Base-by-base conservation (phyloP, 768 basidiomycete genomes). In the Serendipita sp. region DNA sequence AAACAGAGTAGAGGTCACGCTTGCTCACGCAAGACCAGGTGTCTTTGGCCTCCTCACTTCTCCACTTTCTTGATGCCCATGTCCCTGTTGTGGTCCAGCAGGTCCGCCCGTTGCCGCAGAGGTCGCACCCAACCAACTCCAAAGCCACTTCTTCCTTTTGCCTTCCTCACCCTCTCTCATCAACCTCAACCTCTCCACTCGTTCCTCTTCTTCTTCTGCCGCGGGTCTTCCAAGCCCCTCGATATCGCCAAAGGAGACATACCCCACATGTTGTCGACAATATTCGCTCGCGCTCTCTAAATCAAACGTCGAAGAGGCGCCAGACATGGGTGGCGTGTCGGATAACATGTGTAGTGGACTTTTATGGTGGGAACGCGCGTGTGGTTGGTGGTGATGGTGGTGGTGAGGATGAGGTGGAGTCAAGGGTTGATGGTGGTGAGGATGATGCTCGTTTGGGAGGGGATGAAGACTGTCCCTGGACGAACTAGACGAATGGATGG, bases 181-280 rank as follows among this genome's bases (percentile, higher is more conserved):
- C 56, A 38, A 60, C n/a, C 28, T 65, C 64, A 15, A 46, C 24
- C 41, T 5, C 30, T 65, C 71, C 67, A 65, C 67, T 63, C 70
- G 69, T 2, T 68, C 73, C 16, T 77, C 78, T 56, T 77, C 75
- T 44, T 74, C 73, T 30, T 77, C 80, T 8, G 34, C 62, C 24
- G 64, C 66, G 0, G 82, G 79, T 15, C 86, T 86, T 0, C 86
- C 86, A 4, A 87, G 76, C 24, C 86, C 86, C 73, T 84, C 84
- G 8, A 87, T 79, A 58, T 78, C 80, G 45, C 83, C 78, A 65
- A 87, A 87, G n/a, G 80, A 81, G 41, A 87, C 83, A 67, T 86
- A 86, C 1, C 86, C 86, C 15, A 81, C 77, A 35, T 83, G 79
- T 38, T 78, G 73, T 30, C 76, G 77, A 67, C 84, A 81, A 64